Evolutionary conservation across 1,139 yeast genomes (phyloP), one percentile per base, ranked within the genome.

Genomic region (Hyphopichia wangnamkhiaoensis): DNA sequence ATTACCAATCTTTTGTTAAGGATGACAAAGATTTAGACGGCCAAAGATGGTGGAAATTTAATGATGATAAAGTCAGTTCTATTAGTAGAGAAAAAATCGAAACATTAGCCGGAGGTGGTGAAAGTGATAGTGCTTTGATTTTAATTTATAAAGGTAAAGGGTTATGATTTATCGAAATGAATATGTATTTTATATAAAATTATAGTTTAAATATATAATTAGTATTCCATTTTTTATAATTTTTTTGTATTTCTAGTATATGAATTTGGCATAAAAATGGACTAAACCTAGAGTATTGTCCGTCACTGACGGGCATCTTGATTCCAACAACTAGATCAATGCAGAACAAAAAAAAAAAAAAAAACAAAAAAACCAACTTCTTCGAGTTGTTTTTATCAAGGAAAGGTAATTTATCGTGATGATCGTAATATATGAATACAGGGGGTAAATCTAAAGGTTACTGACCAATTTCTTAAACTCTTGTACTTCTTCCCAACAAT

Each of bases 21-120:
- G 91, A 88, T 59, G 79, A 76, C 39, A 66, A 67, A 34, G 94
- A 84, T 56, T 54, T 73, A 37, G 76, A 69, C 24, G 89, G 86
- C 31, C 80, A 83, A 33, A 76, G 74, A 50, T 93, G 99, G 99
- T 93, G 88, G 84, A 84, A 83, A 58, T 94, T 89, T 65, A 90
- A 93, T 59, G 99, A 93, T 61, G 96, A 91, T 63, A 84, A 85
- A 59, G 96, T 94, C n/a, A 69, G 82, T 8, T 67, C 75, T 30
- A 90, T 91, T 13, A 78, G 74, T 43, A 86, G 80, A 56, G 94
- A 89, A 39, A 88, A 80, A 58, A 80, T 93, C 46, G 96, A 89
- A 58, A 66, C 78, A 40, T 74, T 94, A 48, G 87, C 97, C 7
- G 99, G 98, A 34, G 99, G 99, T 38, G 97, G 98, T 45, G 98